Evolutionary conservation across 2,329 filamentous ascomycete genomes (phyloP), one percentile per base, ranked within the genome.

Genomic region (Cladophialophora immunda): DNA sequence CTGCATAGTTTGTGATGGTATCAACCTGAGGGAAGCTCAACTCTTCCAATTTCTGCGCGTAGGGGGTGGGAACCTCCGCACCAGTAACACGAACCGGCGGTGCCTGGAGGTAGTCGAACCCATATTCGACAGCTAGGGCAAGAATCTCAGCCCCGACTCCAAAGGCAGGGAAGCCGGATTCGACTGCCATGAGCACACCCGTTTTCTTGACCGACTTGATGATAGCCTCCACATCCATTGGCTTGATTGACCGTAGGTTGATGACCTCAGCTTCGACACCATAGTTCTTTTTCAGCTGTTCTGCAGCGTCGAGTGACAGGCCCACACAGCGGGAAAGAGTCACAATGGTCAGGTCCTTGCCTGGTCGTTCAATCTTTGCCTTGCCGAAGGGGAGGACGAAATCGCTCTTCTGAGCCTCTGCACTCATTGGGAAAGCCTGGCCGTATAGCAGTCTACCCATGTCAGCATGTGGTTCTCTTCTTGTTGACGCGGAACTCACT

Each of bases 121-220:
- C 94, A 81, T 98, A 99, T 84, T 99, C 95, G 91, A 97, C 97
- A 70, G 93, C 90, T 68, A 97, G 85, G 67, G 95, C 95, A 71
- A 99, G 88, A 75, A 99, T 93, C 84, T 99, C 95, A 65, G 94
- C 88, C 67, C 90, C 88, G 73, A 99, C 93, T 79, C 95, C 95
- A 78, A 94, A 99, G 76, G 92, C 92, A 70, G 95, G 95, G 88
- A 94, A 99, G 72, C 94, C 95, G 65, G 93, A 97, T 83, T 98
- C 94, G 74, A 99, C 93, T 50, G 89, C 89, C 80, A 99, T 87
- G 70, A 99, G 88, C 77, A 91, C 92, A 79, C 92, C 91, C 19
- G 95, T 99, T 90, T 99, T 99, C 92, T 99, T 98, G 79, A 99
- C 90, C 13, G 94, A 97, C 81, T 96, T 93, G 81, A 98, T 86